Evolutionary conservation across 2,329 filamentous ascomycete genomes (phyloP), one percentile per base, ranked within the genome.

Genomic region (Colletotrichum costaricense): DNA sequence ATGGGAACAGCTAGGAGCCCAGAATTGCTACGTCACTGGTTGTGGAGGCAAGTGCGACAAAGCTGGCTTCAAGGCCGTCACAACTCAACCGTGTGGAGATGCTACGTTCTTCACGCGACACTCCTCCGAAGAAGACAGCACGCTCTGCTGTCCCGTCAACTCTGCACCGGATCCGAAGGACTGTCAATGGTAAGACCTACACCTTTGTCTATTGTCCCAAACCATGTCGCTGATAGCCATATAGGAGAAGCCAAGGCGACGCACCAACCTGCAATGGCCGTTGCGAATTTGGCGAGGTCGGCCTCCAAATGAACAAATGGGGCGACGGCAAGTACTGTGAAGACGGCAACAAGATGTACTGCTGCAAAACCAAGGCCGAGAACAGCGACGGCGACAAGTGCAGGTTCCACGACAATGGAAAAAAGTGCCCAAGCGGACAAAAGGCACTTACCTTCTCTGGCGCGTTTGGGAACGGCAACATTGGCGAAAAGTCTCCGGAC

Each of bases 241-340:
- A 38, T 5, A 38, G 35, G 35, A 38, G 35, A 38, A 38, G 35
- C 12, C 77, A 80, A 69, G 81, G 81, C 4, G 73, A 63, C 3
- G 72, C 72, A 28, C 69, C 72, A 11, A 74, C 46, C 38, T 81
- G 79, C 76, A 81, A 81, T 57, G 79, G 80, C 33, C 78, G 78
- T 58, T 82, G 81, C 60, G 78, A 82, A 52, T 76, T 77, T 42
- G 78, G 76, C 60, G 80, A 83, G 74, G 80, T 82, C 57, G 68
- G 77, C 28, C 64, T 82, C 33, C 73, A 79, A 42, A 76, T 75
- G 19, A 79, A 78, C 65, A 74, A 73, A 24, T 80, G 77, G 68
- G 78, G 79, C 52, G 76, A 78, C 67, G 78, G 77, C 11, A 58
- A 77, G 14, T 58, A 77, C 38, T 81, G 80, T 73, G 70, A 74